Base-by-base conservation (phyloP, 306 rosid species). In the Trifolium repens region DNA sequence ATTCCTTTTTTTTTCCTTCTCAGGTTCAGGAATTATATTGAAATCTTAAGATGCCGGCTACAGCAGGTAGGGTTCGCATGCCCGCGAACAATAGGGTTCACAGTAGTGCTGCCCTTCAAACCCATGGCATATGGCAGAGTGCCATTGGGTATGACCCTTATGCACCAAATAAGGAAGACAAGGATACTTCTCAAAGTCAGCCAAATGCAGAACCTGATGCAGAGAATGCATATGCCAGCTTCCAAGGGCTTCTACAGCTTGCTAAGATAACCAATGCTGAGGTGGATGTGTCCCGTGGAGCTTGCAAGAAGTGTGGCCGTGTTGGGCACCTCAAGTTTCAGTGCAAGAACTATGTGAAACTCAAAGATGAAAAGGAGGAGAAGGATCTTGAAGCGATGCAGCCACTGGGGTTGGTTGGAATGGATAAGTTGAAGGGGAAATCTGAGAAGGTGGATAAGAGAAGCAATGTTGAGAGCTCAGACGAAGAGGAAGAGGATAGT, bases 51-150 rank as follows among this genome's bases (percentile, higher is more conserved):
- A 93, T 91, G 97, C 98, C 98, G 5, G 97, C 98, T 71, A 93
- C 97, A 50, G 96, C 97, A 12, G 97, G 97, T 75, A 89, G 98
- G 79, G 98, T 93, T 89, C 98, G 98, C 85, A 93, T 93, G 98
- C 97, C 98, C 6, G 98, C 98, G 27, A 93, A 93, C 90, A 93
- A 93, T 53, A 80, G 97, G 87, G 98, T 93, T 65, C 98, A 93
- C 78, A 93, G 96, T 79, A 93, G 97, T 84, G 98, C 98, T 9
- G 98, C 98, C 80, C 96, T 93, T 71, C 98, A 93, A 78, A 93
- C 98, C 27, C 97, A 93, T 15, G 97, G 98, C 32, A 93, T 93
- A 78, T 93, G 97, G 98, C 98, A 93, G 81, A 93, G 97, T 84
- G 97, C 97, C 17, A 93, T 93, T 75, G 97, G 97, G 26, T 93